Percentiles rank a stretch among this genome's conserved stretches.
Conservation (phyloP, 306 rosid genomes). For the Arachis hypogaea region DNA sequence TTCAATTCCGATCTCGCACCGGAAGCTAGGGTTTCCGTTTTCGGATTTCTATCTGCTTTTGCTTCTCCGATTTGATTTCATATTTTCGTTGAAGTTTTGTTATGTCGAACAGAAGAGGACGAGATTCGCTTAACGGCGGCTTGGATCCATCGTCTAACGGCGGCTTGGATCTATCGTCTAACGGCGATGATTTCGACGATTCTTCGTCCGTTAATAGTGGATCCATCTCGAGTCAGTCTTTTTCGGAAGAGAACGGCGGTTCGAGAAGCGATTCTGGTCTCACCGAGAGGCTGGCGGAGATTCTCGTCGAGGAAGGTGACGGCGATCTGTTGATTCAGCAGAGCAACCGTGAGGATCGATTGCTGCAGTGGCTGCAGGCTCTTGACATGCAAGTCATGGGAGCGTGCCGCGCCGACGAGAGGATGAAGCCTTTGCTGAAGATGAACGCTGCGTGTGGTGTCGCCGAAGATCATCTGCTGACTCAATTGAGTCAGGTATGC, state of each 20-base stretch:
- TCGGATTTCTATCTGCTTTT: not conserved
- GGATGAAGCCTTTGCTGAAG: slow-evolving; percentile 91
- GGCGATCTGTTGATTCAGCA: slow-evolving; percentile 90
- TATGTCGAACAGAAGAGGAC: slow-evolving; percentile 61
- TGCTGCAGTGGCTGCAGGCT: slow-evolving; percentile 88
- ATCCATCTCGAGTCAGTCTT: slow-evolving; percentile 39
- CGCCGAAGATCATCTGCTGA: slow-evolving; percentile 86
- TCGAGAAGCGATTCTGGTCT: slow-evolving; percentile 62
- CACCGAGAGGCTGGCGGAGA: slow-evolving; percentile 77
- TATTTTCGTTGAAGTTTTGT: slow-evolving; percentile 8
- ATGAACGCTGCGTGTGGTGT: slow-evolving; percentile 64
- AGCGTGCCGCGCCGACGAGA: slow-evolving; percentile 91
- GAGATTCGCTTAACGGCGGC: slow-evolving; percentile 45
- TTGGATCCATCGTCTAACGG: slow-evolving; percentile 46
- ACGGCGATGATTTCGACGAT: slow-evolving; percentile 52
- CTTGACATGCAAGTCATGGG: slow-evolving; percentile 91
- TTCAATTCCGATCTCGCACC: slow-evolving; percentile 32
- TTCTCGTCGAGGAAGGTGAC: slow-evolving; percentile 70
- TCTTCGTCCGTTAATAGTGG: slow-evolving; percentile 47
- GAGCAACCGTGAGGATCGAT: slow-evolving; percentile 65
- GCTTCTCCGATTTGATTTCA: not conserved
- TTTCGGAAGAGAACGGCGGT: slow-evolving; percentile 39
- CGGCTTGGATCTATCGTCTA: slow-evolving; percentile 44
- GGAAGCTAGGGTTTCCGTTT: slow-evolving; percentile 30
- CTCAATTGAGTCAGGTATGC: slow-evolving; percentile 87